phyloP scores from a whole-genome alignment of 2,329 filamentous ascomycete species.

The Phialemoniopsis sp. region DNA sequence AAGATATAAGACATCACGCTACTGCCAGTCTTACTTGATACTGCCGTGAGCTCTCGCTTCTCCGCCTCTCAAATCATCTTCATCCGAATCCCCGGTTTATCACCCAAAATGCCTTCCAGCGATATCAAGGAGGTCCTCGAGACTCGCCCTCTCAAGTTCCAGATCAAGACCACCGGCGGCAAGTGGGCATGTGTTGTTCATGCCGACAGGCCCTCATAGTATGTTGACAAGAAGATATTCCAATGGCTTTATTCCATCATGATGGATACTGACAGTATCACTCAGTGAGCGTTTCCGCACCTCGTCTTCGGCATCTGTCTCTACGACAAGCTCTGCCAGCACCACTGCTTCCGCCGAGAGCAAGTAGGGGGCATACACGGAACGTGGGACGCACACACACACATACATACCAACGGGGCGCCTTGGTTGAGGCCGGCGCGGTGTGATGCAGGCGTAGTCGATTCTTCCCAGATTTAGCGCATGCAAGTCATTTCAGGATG shows the following conservation, averaged over 20 bases:
- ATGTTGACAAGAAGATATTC: conserved; percentile 20
- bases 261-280: background rate
- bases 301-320: background rate
- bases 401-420: no score
- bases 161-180: conserved; percentile 35
- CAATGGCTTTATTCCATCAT: no score
- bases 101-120: conserved; percentile 7
- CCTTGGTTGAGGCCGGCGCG: no score
- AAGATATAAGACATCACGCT: no score
- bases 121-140: conserved; percentile 23
- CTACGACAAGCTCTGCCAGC: background rate
- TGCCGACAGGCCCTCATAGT: conserved; percentile 39
- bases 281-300: background rate
- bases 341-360: background rate
- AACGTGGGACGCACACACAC: no score
- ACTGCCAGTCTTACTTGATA: no score
- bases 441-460: no score
- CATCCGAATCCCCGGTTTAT: no score
- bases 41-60: no score
- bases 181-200: conserved; percentile 34
- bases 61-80: no score
- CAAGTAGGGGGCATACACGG: background rate
- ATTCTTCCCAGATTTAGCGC: no score
- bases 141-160: conserved; percentile 37
- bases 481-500: no score